Conservation (phyloP, 1,284 basidiomycete species). For the Leucoagaricus sp. region DNA sequence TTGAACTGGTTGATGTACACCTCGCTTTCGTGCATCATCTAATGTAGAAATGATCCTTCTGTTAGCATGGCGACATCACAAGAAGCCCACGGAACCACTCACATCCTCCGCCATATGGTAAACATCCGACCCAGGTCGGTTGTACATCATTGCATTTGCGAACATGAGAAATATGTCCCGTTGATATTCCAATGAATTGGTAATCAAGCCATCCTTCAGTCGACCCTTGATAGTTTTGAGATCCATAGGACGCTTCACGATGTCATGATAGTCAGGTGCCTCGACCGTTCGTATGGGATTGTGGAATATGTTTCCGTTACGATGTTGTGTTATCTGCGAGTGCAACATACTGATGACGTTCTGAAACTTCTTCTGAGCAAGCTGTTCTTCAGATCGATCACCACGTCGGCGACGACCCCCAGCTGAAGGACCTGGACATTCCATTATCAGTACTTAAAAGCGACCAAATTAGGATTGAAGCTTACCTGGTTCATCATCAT, state of each 20-base stretch:
- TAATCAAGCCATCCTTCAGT: slow-evolving; percentile 81
- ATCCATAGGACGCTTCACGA: slow-evolving; percentile 92
- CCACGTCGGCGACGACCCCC: slow-evolving; percentile 17
- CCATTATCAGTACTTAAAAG: background rate
- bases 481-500: slow-evolving; percentile 64
- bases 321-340: slow-evolving; percentile 80
- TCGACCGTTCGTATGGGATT: slow-evolving; percentile 87
- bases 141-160: slow-evolving; percentile 96
- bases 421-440: slow-evolving; percentile 27
- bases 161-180: slow-evolving; percentile 92
- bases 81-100: slow-evolving; percentile 25
- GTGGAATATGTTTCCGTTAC: slow-evolving; percentile 88
- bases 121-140: slow-evolving; percentile 81
- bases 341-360: slow-evolving; percentile 80
- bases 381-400: slow-evolving; percentile 43
- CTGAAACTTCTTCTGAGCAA: slow-evolving; percentile 73
- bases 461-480: background rate
- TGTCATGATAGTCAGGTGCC: slow-evolving; percentile 88
- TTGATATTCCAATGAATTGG: slow-evolving; percentile 83
- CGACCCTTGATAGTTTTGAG: slow-evolving; percentile 85
- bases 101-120: slow-evolving; percentile 90
- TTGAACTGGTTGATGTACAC: slow-evolving; percentile 74
- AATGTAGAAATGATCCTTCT: background rate
- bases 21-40: slow-evolving; percentile 90
- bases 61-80: background rate